phyloP scores from a whole-genome alignment of 2,329 filamentous ascomycete genomes.

The Colletotrichum paranaense region DNA sequence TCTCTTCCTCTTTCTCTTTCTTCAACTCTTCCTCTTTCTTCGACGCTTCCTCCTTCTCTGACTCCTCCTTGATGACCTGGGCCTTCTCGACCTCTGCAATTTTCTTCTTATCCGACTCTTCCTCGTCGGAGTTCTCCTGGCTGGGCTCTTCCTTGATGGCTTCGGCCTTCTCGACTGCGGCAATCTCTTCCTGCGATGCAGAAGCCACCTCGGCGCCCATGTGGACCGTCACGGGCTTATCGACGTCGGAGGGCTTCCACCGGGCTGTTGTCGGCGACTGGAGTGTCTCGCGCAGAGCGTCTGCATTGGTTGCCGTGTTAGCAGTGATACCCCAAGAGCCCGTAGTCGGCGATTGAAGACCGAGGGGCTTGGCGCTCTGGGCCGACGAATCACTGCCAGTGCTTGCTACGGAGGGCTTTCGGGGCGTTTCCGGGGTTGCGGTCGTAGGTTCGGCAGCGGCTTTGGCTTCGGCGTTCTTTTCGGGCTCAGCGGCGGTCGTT shows the following conservation, averaged over 20 bases:
- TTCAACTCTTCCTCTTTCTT: too few relatives aligned
- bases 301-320: slow-evolving; percentile 33
- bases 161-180: slow-evolving; percentile 52
- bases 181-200: slow-evolving; percentile 51
- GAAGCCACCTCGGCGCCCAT: slow-evolving; percentile 46
- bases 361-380: slow-evolving; percentile 38
- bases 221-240: slow-evolving; percentile 41
- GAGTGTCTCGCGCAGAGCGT: slow-evolving; percentile 45
- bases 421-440: slow-evolving; percentile 20
- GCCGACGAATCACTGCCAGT: slow-evolving; percentile 1
- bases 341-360: slow-evolving; percentile 58
- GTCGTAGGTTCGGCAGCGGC: background rate
- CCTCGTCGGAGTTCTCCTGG: slow-evolving; percentile 34
- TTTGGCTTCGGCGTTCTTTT: slow-evolving; percentile 22
- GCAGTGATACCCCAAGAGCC: slow-evolving; percentile 52
- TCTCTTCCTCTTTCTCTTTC: slow-evolving; percentile 35
- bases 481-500: slow-evolving; percentile 6
- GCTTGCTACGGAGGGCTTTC: slow-evolving; percentile 23
- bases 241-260: slow-evolving; percentile 50
- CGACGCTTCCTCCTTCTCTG: slow-evolving; percentile 46
- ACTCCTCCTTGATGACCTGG: slow-evolving; percentile 41
- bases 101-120: slow-evolving; percentile 38
- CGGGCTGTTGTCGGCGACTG: slow-evolving; percentile 56
- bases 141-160: slow-evolving; percentile 52
- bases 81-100: slow-evolving; percentile 43